Evolutionary conservation across 352 stramenopile species (phyloP), one percentile per base, ranked within the genome.

Genomic region (Phytophthora quininea): DNA sequence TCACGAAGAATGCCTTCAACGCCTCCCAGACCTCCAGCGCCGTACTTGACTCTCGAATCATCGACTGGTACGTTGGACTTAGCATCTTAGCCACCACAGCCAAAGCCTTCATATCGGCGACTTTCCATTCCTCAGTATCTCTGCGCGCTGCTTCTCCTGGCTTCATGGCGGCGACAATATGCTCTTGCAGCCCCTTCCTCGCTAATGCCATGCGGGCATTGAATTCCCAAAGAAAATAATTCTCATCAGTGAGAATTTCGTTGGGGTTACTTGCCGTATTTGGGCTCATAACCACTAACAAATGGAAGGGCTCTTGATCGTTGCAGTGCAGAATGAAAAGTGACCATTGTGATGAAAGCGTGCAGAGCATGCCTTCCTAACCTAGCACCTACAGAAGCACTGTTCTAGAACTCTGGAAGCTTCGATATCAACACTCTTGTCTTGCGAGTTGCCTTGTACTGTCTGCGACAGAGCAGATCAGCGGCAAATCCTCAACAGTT

Each of bases 121-220:
- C 53, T 65, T 64, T 76, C 64, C 69, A 71, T 49, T 63, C 49
- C n/a, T 37, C 29, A 14, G 38, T 69, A 3, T 62, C 54, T n/a
- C 43, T 54, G 5, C n/a, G 30, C 47, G 33, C 46, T 24, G 47
- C 40, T 9, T 60, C 3, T 24, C 71, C 49, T 56, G 45, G 56
- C 37, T 71, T 75, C 5, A 55, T 49, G 11, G 31, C 32, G 32
- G 40, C 0, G 19, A 24, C 33, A 30, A 69, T 12, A 8, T 73
- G 53, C 7, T 46, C 48, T 37, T 61, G 53, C 2, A 62, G 50
- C 9, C 40, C 42, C 64, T 71, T 71, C n/a, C 56, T 19, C 3
- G 53, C 57, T 32, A 66, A 48, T 10, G 52, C 42, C 56, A 66
- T 71, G 29, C 63, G 48, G 29, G 63, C 55, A 27, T 66, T 66